Evolutionary conservation across 208 protist species (phyloP), one percentile per base, ranked within the genome.

Genomic region (Trypanosoma avium): DNA sequence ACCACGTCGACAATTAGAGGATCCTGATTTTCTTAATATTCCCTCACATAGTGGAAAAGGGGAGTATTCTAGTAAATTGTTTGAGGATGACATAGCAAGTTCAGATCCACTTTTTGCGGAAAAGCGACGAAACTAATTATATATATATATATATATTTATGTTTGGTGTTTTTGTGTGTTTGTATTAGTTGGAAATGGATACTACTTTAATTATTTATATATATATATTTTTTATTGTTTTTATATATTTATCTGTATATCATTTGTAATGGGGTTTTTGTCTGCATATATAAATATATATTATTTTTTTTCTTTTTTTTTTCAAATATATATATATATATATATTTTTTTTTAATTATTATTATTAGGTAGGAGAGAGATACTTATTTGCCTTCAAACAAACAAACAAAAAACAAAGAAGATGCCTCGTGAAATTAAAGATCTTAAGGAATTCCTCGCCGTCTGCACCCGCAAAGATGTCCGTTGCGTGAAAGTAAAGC

Each of bases 401-500:
- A n/a, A n/a, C n/a, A n/a, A n/a, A n/a, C n/a, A n/a, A n/a, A n/a
- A n/a, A n/a, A n/a, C n/a, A n/a, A n/a, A n/a, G 43, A 63, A 13
- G 29, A 96, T 96, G 90, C 90, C 90, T 49, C 82, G 86, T 69
- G 92, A 97, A 67, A 93, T 97, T 66, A 90, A 92, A 73, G 88
- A 92, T 60, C 74, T 97, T 61, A 97, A 97, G 89, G 82, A 95
- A 83, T 97, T 97, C 76, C 85, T 97, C 71, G 73, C 86, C 65
- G 90, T 95, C 79, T 97, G 92, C 89, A 81, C 83, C 73, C 89
- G 92, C 77, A 93, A 90, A 79, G 92, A 97, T 77, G 87, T 84
- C 43, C 88, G 87, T 62, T 93, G 86, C 71, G 92, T 97, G 73
- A 95, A 95, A 89, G 84, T 97, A 43, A 97, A 97, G 86, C 83